A percentile compares a stretch with the other conserved stretches of the same genome.
Evolutionary conservation across 805 yeast genomes (phyloP).

Genomic region (Yamadazyma nakazawae): DNA sequence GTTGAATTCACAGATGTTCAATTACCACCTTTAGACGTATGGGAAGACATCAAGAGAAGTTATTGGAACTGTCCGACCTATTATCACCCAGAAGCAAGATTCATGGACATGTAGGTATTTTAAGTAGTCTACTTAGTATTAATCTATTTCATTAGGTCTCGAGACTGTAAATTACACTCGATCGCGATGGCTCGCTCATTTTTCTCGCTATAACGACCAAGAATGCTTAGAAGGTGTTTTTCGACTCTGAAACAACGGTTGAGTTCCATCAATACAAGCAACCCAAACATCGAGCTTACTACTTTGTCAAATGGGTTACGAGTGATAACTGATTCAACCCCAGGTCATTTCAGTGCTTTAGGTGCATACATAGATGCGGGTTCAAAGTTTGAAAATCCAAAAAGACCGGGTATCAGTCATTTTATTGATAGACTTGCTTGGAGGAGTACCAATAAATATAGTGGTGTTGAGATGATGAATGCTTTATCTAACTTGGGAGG

Average conservation of each 20-base stretch:
- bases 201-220: background rate
- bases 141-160: background rate
- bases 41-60: slow-evolving; percentile 60
- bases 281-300: slow-evolving; percentile 24
- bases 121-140: background rate
- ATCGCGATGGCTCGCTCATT: slow-evolving; percentile 3
- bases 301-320: slow-evolving; percentile 71
- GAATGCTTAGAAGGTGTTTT: slow-evolving; percentile 7
- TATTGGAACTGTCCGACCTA: slow-evolving; percentile 70
- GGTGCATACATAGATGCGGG: slow-evolving; percentile 92
- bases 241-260: slow-evolving; percentile 3
- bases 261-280: slow-evolving; percentile 1
- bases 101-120: slow-evolving; percentile 23
- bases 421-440: slow-evolving; percentile 83
- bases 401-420: slow-evolving; percentile 73
- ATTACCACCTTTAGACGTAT: slow-evolving; percentile 51
- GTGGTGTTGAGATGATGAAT: slow-evolving; percentile 71
- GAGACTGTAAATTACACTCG: background rate
- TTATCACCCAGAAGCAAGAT: slow-evolving; percentile 61
- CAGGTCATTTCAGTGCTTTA: slow-evolving; percentile 87
- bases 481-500: slow-evolving; percentile 83
- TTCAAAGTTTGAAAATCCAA: slow-evolving; percentile 68
- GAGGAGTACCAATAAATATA: slow-evolving; percentile 57
- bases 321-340: slow-evolving; percentile 79
- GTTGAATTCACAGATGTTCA: slow-evolving; percentile 51